Percentiles rank a stretch among this genome's conserved stretches.
Evolutionary conservation across 2,329 filamentous ascomycete genomes (phyloP).

Genomic region (Pseudogymnoascus sp.): DNA sequence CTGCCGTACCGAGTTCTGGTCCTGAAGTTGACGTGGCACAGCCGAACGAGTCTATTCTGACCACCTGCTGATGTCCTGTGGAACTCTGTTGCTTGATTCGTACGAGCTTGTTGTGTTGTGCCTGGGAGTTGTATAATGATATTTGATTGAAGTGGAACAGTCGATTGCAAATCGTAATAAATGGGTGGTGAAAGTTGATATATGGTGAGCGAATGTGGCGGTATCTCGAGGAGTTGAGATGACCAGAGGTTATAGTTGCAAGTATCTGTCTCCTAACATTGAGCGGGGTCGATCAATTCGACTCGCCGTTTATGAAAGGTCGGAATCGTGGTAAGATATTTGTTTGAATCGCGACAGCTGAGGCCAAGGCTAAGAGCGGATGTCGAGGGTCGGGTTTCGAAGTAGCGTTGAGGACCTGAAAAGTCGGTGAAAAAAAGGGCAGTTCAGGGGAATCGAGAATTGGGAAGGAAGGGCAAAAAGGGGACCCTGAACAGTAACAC

Average conservation of each 20-base stretch:
- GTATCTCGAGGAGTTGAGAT: not conserved
- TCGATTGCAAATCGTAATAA: slow-evolving; percentile 2
- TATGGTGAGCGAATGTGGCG: not conserved
- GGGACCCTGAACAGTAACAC: not conserved
- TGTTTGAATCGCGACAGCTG: not conserved
- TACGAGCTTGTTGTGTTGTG: not conserved
- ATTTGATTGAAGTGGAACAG: slow-evolving; percentile 2
- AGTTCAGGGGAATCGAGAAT: not conserved
- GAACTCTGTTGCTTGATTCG: not conserved
- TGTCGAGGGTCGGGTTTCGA: slow-evolving; percentile 1
- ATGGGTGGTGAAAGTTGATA: not conserved
- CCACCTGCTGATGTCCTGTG: not conserved
- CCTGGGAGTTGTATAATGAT: not conserved
- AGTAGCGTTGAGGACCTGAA: not conserved
- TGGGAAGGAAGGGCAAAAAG: not conserved
- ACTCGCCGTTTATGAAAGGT: not conserved
- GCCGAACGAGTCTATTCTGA: slow-evolving; percentile 1
- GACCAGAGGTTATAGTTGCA: not conserved
- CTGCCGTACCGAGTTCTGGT: not conserved
- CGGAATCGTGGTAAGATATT: not conserved
- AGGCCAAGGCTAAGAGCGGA: not conserved
- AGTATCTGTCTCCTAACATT: not conserved
- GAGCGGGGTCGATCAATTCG: not conserved
- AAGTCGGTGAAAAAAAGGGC: not conserved
- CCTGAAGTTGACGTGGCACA: slow-evolving; percentile 5